phyloP scores from a whole-genome alignment of 495 filamentous ascomycete species.

The Trypethelium eluteriae region DNA sequence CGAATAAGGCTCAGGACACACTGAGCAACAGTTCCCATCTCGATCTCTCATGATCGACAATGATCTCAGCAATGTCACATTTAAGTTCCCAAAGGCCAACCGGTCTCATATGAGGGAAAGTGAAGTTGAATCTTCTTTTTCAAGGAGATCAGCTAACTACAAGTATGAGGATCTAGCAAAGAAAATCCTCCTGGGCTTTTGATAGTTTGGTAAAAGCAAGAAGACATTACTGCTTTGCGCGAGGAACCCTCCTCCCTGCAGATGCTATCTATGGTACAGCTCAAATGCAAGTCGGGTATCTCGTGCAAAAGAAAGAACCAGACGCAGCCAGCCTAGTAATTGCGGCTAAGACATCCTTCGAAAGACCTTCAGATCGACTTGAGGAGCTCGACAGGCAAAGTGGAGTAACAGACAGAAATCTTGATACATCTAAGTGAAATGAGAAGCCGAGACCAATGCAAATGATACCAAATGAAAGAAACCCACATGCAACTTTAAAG shows the following conservation, averaged over 20 bases:
- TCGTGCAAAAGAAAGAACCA: not conserved
- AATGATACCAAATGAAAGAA: not conserved
- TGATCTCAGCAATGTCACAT: not conserved
- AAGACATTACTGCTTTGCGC: not conserved
- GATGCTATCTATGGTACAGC: conserved; percentile 14
- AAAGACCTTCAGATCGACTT: not conserved
- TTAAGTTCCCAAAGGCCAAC: not conserved
- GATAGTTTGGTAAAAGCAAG: not conserved
- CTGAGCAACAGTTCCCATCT: not conserved
- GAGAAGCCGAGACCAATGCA: conserved; percentile 6
- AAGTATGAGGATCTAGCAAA: not conserved
- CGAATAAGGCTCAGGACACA: not conserved
- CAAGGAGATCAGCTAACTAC: not conserved
- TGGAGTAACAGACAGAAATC: conserved; percentile 9
- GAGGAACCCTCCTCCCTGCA: conserved; percentile 27
- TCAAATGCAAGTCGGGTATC: conserved; percentile 28
- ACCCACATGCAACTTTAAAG: not conserved
- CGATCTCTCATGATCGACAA: not conserved
- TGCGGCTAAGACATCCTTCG: not conserved
- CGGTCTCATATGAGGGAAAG: not conserved
- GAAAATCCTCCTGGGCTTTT: not conserved
- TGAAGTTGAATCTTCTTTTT: not conserved
- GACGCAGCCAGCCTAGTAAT: conserved; percentile 7
- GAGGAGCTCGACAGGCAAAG: not conserved
- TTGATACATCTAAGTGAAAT: not conserved